Evolutionary conservation across 352 stramenopile genomes (phyloP).

Genomic region (Phytophthora pinifolia): DNA sequence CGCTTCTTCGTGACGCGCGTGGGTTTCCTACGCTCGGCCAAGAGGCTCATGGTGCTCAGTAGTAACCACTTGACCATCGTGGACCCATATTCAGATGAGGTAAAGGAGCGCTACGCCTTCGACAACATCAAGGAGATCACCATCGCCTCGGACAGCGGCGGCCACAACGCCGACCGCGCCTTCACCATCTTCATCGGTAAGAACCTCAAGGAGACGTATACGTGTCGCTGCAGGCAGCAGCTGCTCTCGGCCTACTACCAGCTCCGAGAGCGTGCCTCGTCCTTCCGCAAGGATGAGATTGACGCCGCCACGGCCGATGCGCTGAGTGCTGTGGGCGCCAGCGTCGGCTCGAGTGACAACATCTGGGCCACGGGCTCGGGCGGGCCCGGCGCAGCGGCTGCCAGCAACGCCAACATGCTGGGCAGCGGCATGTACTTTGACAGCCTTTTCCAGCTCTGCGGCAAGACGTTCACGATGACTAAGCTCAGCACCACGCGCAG

Average conservation of each 20-base stretch:
- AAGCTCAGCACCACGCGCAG: slow-evolving; percentile 85
- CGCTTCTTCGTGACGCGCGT: slow-evolving; percentile 87
- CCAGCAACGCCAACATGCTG: slow-evolving; percentile 23
- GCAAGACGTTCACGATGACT: slow-evolving; percentile 83
- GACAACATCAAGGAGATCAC: slow-evolving; percentile 90
- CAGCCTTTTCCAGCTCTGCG: slow-evolving; percentile 83
- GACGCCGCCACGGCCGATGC: slow-evolving; percentile 48
- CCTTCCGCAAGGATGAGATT: slow-evolving; percentile 58
- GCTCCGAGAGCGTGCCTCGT: slow-evolving; percentile 77
- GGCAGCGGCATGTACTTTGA: slow-evolving; percentile 87
- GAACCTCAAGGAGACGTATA: slow-evolving; percentile 88
- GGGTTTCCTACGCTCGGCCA: slow-evolving; percentile 75
- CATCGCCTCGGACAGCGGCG: slow-evolving; percentile 64
- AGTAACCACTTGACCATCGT: slow-evolving; percentile 81
- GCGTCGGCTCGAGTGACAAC: slow-evolving; percentile 32
- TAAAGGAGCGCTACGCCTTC: slow-evolving; percentile 86
- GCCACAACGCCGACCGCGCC: slow-evolving; percentile 64
- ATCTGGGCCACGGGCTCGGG: slow-evolving; percentile 29
- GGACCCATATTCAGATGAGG: slow-evolving; percentile 83
- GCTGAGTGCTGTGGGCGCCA: slow-evolving; percentile 40
- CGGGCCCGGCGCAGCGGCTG: slow-evolving; percentile 12
- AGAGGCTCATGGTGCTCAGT: slow-evolving; percentile 80
- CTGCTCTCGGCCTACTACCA: slow-evolving; percentile 87
- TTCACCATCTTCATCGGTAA: slow-evolving; percentile 88
- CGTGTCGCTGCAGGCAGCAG: slow-evolving; percentile 79